A percentile compares a stretch with the other conserved stretches of the same genome.
phyloP scores from a whole-genome alignment of 1,284 basidiomycete genomes.

The Rhodofomes roseus region DNA sequence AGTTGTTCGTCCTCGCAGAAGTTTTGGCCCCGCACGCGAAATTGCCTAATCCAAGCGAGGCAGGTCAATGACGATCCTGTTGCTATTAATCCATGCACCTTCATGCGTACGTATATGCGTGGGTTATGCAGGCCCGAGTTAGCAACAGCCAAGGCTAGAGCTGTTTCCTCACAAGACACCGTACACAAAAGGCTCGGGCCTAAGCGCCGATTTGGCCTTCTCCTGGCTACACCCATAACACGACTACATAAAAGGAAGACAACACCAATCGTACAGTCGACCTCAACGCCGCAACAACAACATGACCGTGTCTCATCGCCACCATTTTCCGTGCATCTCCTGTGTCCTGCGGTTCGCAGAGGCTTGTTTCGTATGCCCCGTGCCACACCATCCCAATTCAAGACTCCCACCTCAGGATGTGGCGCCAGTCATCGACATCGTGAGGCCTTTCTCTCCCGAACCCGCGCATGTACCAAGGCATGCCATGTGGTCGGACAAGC shows the following conservation, averaged over 20 bases:
- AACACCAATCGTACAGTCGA: not conserved
- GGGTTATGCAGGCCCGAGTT: no score
- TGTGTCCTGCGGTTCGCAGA: not conserved
- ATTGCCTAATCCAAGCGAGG: no score
- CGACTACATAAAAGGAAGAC: not conserved
- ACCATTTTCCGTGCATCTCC: not conserved
- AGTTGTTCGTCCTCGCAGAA: no score
- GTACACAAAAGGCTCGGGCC: no score
- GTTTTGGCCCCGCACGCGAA: no score
- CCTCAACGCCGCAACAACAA: not conserved
- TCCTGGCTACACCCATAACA: no score
- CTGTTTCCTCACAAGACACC: not conserved
- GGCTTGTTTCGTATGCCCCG: not conserved
- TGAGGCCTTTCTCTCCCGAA: not conserved
- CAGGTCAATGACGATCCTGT: no score
- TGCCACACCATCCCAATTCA: not conserved
- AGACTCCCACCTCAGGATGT: not conserved
- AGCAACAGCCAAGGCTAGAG: not conserved
- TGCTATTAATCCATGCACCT: no score
- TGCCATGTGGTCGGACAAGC: not conserved
- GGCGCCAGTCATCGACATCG: not conserved
- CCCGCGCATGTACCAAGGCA: no score
- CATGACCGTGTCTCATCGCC: not conserved
- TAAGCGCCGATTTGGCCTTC: no score
- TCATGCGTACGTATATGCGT: no score